Evolutionary conservation across 148 eudicot species (phyloP).

Genomic region (Vaccinium corymbosum): DNA sequence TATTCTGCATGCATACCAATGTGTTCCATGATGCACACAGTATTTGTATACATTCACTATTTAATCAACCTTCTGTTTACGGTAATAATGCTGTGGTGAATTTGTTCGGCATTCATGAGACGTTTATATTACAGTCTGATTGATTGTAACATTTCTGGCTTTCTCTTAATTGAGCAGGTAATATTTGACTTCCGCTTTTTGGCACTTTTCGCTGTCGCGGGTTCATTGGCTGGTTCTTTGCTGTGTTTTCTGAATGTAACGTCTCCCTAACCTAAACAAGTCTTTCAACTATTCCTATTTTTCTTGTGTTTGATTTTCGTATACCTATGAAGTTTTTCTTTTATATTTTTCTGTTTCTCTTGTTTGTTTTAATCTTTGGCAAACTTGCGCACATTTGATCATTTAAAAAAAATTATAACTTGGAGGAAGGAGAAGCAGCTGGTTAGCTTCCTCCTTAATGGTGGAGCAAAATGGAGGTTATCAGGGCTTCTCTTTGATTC

Average conservation of each 20-base stretch:
- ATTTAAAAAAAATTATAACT: background rate
- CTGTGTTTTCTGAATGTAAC: slow-evolving; percentile 89
- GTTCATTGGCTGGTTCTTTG: slow-evolving; percentile 85
- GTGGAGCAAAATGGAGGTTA: background rate
- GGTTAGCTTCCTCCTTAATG: background rate
- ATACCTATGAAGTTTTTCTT: background rate
- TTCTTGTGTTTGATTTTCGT: background rate
- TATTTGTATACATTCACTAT: background rate
- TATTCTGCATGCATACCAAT: background rate
- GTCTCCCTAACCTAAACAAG: background rate
- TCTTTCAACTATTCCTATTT: background rate
- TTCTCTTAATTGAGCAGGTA: slow-evolving; percentile 34
- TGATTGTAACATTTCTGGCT: background rate
- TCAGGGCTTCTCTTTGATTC: background rate
- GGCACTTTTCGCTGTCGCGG: slow-evolving; percentile 84
- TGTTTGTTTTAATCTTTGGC: background rate
- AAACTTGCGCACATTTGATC: background rate
- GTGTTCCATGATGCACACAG: background rate
- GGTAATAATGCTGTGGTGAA: background rate
- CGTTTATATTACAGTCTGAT: background rate
- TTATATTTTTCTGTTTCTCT: background rate
- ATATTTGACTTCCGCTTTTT: slow-evolving; percentile 91
- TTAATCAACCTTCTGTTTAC: background rate
- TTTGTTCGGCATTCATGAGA: background rate
- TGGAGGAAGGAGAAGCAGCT: too few relatives aligned